Evolutionary conservation across 1,284 basidiomycete species (phyloP).

Genomic region (Malassezia dermatis): DNA sequence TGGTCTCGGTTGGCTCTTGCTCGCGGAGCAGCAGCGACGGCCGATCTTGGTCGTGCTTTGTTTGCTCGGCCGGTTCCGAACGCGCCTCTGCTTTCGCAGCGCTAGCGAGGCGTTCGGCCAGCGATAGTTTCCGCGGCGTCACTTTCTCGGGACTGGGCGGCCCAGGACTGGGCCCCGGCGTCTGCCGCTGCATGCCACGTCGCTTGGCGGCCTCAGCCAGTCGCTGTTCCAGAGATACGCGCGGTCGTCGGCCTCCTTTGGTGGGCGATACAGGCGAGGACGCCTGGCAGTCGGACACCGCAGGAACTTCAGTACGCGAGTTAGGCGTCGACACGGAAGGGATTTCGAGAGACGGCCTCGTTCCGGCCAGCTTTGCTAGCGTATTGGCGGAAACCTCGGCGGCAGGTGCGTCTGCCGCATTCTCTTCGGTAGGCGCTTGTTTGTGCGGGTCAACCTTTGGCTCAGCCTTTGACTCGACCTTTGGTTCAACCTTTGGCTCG

Average conservation of each 20-base stretch:
- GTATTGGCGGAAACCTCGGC: too few relatives aligned
- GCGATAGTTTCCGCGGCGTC: background rate
- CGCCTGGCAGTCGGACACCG: background rate
- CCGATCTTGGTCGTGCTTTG: background rate
- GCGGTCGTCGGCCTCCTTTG: background rate
- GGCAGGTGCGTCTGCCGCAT: too few relatives aligned
- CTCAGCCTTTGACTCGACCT: background rate
- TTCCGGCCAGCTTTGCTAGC: too few relatives aligned
- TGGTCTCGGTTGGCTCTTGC: background rate
- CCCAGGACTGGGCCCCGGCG: background rate
- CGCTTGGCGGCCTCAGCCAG: conserved; percentile 10
- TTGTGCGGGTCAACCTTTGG: background rate
- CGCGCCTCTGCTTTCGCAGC: background rate
- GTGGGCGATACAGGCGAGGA: background rate
- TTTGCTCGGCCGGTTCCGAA: background rate
- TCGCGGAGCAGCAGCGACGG: background rate
- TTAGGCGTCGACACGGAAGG: background rate
- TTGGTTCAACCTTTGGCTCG: background rate
- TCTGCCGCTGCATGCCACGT: conserved; percentile 3
- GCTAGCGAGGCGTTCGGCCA: background rate
- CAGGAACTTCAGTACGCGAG: background rate
- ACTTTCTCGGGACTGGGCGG: background rate
- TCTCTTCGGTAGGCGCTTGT: background rate
- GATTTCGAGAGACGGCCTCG: background rate
- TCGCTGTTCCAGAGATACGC: conserved; percentile 8